Percentiles rank a stretch among this genome's conserved stretches.
phyloP scores from a whole-genome alignment of 2,329 filamentous ascomycete species.

The Neofusicoccum kwambonambiense region DNA sequence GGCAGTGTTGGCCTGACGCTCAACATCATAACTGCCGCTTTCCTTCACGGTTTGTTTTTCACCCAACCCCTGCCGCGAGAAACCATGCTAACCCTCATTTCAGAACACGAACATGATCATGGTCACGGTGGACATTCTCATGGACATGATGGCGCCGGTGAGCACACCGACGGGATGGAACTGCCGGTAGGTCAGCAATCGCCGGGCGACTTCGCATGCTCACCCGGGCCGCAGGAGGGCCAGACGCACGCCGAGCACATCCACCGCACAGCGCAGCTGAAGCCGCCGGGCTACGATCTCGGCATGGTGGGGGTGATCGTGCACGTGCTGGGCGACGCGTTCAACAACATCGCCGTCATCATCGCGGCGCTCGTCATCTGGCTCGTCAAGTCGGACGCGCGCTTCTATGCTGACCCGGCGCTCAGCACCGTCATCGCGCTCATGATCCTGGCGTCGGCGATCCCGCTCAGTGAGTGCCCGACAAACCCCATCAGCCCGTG shows the following conservation, averaged over 20 bases:
- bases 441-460: slow-evolving; percentile 66
- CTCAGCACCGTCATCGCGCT: slow-evolving; percentile 67
- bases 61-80: slow-evolving; percentile 4
- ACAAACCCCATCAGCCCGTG: too few relatives aligned
- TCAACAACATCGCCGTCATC: slow-evolving; percentile 77
- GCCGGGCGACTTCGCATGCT: background rate
- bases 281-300: slow-evolving; percentile 51
- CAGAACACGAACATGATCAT: background rate
- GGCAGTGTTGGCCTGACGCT: slow-evolving; percentile 65
- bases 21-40: slow-evolving; percentile 65
- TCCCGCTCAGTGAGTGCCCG: slow-evolving; percentile 51
- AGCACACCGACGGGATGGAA: background rate
- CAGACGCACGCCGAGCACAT: slow-evolving; percentile 26
- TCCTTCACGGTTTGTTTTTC: slow-evolving; percentile 59
- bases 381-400: slow-evolving; percentile 55
- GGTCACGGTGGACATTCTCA: background rate
- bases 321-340: slow-evolving; percentile 69
- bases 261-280: slow-evolving; percentile 27
- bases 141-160: background rate
- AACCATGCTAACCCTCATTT: background rate
- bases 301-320: slow-evolving; percentile 69
- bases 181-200: background rate
- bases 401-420: slow-evolving; percentile 71
- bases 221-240: slow-evolving; percentile 10
- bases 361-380: slow-evolving; percentile 68